These are phyloP conservation scores for Leishmania mexicana DNA, from an alignment of 208 protist genomes.

Conservation along the genomic window DNA sequence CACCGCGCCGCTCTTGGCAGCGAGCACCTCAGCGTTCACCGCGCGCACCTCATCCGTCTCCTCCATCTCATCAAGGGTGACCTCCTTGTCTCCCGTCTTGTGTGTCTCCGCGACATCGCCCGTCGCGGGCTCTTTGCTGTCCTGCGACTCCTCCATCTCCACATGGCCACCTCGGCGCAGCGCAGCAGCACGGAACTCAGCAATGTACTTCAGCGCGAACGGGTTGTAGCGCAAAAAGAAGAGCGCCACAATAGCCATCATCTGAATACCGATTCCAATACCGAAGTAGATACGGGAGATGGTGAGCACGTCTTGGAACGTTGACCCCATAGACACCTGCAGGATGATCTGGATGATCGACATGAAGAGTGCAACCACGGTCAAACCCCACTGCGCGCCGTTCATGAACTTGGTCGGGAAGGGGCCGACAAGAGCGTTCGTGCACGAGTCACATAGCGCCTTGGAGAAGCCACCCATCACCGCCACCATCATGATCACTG, in stretches of 20 bases:
- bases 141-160: background rate
- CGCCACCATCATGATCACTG: slow-evolving; percentile 64
- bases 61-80: slow-evolving; percentile 19
- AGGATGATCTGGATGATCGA: slow-evolving; percentile 75
- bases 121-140: slow-evolving; percentile 14
- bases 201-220: slow-evolving; percentile 74
- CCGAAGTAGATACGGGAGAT: slow-evolving; percentile 82
- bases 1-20: slow-evolving; percentile 32
- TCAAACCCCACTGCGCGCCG: slow-evolving; percentile 70
- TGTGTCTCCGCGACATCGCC: slow-evolving; percentile 18
- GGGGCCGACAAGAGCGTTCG: slow-evolving; percentile 76
- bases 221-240: slow-evolving; percentile 53
- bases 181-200: slow-evolving; percentile 57
- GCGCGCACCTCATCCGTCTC: slow-evolving; percentile 38
- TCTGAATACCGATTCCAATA: slow-evolving; percentile 62
- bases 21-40: slow-evolving; percentile 13
- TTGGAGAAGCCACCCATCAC: slow-evolving; percentile 66
- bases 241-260: slow-evolving; percentile 46
- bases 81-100: slow-evolving; percentile 33
- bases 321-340: slow-evolving; percentile 62
- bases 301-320: slow-evolving; percentile 50
- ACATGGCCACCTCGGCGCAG: background rate
- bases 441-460: slow-evolving; percentile 77
- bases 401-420: slow-evolving; percentile 87
- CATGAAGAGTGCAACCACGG: slow-evolving; percentile 59